Evolutionary conservation across 2,329 filamentous ascomycete genomes (phyloP), one percentile per base, ranked within the genome.

Genomic region (Fusarium brachygibbosum): DNA sequence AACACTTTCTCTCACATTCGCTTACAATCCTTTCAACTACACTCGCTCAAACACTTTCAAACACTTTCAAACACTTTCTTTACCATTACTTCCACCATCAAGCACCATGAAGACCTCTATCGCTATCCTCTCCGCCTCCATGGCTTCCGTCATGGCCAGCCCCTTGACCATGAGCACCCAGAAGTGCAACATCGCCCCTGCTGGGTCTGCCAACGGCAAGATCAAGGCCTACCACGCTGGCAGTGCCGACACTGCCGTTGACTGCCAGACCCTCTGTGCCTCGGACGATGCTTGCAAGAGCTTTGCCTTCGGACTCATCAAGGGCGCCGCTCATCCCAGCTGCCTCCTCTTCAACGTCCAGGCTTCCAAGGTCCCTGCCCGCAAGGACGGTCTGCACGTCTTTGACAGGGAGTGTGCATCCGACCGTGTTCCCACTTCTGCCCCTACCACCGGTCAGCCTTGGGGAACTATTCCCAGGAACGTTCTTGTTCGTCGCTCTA

Each of bases 101-200:
- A 10, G 41, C 58, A 60, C 12, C 28, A 60, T 61, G 58, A 61
- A 60, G 55, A 52, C 57, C 42, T 60, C 55, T 6, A 23, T 61
- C 25, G 32, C 37, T 16, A 40, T 60, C 6, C 25, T 61, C 6
- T 52, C 55, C 17, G 31, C 48, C n/a, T 61, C 58, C 14, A 6
- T 61, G 58, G 55, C 44, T 3, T 51, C 44, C 0, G 58, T 25
- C 37, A 60, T 61, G 19, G 44, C 55, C 7, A 41, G 10, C 16
- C 54, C 57, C 16, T 50, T 60, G 3, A 9, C 31, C n/a, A 23
- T 31, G 6, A 52, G 4, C 44, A 37, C 37, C 19, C 44, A 21
- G 28, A 38, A 44, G n/a, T 61, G 55, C 37, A 61, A 61, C 37
- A 35, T 60, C 31, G 37, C 37, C 0, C 55, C 55, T 9, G 35